A percentile compares a stretch with the other conserved stretches of the same genome.
These are phyloP conservation scores for Chlamydomonas incerta DNA, from an alignment of 139 green algal species.

Conservation along the genomic window DNA sequence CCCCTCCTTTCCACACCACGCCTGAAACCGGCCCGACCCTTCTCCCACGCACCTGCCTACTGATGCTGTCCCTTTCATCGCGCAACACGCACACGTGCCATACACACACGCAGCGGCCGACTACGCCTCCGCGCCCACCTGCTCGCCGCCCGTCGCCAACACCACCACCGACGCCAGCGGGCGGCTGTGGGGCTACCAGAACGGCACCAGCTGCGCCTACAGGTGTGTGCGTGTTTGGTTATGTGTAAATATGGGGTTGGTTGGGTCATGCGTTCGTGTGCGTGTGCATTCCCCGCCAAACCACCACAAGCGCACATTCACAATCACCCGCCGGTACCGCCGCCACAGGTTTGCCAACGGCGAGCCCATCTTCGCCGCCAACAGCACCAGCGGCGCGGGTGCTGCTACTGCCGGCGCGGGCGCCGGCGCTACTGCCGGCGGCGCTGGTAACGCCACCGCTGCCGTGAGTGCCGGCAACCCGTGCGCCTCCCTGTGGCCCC, in stretches of 20 bases:
- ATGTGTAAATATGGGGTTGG: too few species aligned
- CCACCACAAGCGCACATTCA: too few species aligned
- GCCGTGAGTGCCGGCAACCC: too few species aligned
- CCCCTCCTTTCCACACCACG: too few species aligned
- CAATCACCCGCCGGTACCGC: background rate
- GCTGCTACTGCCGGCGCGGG: background rate
- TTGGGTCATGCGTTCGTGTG: too few species aligned
- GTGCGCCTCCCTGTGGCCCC: too few species aligned
- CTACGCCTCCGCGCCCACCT: slow-evolving; percentile 8
- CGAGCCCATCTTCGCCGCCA: background rate
- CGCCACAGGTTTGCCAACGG: slow-evolving; percentile 6
- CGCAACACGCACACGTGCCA: too few species aligned
- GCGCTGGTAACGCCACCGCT: background rate
- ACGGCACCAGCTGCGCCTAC: slow-evolving; percentile 35
- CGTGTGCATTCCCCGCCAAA: too few species aligned
- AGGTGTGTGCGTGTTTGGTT: background rate
- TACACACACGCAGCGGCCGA: background rate
- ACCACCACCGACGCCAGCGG: background rate
- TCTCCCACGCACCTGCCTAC: too few species aligned
- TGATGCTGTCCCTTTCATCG: too few species aligned
- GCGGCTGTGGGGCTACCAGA: slow-evolving; percentile 44
- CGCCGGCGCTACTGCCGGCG: background rate
- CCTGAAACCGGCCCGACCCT: too few species aligned
- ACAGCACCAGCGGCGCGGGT: background rate
- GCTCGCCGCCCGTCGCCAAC: background rate